These are phyloP conservation scores for Daldinia sp. DNA, from an alignment of 2,329 filamentous ascomycete species.

Conservation along the genomic window DNA sequence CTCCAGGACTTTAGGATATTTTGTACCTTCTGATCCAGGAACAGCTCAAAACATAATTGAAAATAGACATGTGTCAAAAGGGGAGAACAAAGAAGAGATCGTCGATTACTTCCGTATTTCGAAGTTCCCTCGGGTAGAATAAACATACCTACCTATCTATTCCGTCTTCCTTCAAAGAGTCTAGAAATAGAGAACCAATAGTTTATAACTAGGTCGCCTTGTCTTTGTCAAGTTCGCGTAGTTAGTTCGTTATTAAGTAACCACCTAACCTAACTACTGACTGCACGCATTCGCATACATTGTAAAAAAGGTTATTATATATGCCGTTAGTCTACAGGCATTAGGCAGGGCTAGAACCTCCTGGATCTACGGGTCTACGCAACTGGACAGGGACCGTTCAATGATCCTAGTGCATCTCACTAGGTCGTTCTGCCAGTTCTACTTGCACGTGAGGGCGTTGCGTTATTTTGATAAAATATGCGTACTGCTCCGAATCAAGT, in stretches of 20 bases:
- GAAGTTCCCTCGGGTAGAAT: neutral
- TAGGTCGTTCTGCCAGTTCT: too few relatives aligned
- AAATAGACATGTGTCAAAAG: constrained; percentile 4
- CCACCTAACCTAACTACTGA: too few relatives aligned
- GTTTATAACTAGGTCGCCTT: neutral
- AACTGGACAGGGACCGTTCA: constrained; percentile 9
- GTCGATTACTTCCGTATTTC: neutral
- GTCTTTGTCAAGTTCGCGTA: constrained; percentile 13
- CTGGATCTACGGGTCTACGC: constrained; percentile 35
- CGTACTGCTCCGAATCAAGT: constrained; percentile 17
- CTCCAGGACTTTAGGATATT: constrained; percentile 25
- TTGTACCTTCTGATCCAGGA: constrained; percentile 22
- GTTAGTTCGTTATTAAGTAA: too few relatives aligned
- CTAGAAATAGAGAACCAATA: neutral
- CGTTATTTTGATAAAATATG: constrained; percentile 35
- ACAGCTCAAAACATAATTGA: constrained; percentile 20
- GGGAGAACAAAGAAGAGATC: neutral
- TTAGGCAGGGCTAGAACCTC: constrained; percentile 35
- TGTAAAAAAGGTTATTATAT: neutral
- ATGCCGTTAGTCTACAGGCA: neutral
- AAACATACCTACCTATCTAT: neutral
- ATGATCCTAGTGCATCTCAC: neutral
- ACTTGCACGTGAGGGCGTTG: constrained; percentile 29
- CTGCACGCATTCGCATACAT: neutral
- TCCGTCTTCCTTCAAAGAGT: neutral